Evolutionary conservation across 108 stramenopile species (phyloP).

Genomic region (Schizochytrium sp.): DNA sequence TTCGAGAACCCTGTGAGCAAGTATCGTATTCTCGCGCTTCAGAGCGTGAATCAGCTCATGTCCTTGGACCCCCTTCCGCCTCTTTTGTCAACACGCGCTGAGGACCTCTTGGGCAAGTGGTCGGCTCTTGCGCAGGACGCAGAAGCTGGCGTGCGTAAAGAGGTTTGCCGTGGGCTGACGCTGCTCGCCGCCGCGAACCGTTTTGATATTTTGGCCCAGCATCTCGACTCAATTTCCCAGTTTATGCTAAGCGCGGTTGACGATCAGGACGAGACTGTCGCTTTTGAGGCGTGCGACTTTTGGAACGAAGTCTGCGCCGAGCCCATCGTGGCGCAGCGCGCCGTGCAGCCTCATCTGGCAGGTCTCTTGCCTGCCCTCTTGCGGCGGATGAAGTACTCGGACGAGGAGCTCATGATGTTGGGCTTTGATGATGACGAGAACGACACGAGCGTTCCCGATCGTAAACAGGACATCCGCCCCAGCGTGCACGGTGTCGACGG

Average conservation of each 20-base stretch:
- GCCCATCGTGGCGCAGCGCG: background rate
- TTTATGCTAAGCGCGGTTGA: background rate
- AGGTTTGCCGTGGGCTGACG: background rate
- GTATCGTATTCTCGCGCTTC: background rate
- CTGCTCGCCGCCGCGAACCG: background rate
- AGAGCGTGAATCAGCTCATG: slow-evolving; percentile 5
- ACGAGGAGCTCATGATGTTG: slow-evolving; percentile 11
- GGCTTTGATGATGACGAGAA: background rate
- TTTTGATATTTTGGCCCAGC: background rate
- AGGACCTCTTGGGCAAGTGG: background rate
- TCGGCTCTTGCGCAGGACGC: background rate
- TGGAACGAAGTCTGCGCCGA: background rate
- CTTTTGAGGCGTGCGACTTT: background rate
- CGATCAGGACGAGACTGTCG: background rate
- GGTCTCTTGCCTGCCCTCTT: background rate
- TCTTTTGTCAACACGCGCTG: background rate
- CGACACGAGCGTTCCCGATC: background rate
- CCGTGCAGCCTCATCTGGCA: background rate
- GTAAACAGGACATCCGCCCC: background rate
- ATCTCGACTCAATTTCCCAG: background rate
- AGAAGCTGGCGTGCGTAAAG: background rate
- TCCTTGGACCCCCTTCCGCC: background rate
- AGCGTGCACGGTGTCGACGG: background rate
- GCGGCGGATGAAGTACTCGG: background rate
- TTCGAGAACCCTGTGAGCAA: background rate